Base-by-base conservation (phyloP, 768 basidiomycete genomes). In the Pluteus cervinus region DNA sequence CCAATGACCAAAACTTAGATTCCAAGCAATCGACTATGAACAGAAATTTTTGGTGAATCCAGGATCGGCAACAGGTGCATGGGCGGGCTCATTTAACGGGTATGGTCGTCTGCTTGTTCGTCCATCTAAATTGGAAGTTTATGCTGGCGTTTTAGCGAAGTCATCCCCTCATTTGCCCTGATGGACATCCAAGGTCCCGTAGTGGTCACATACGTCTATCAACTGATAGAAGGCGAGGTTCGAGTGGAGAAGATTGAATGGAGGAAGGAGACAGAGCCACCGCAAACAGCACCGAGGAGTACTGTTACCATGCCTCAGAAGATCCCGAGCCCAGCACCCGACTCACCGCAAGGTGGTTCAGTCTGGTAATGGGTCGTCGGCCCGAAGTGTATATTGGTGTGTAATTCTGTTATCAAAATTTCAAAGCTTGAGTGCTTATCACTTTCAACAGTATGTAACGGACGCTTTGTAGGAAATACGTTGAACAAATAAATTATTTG, bases 101-200 rank as follows among this genome's bases (percentile, higher is more conserved):
- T 84, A 50, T 37, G 72, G 60, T 14, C 14, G 15, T 21, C 29
- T 25, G 16, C 20, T 34, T 29, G 38, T 16, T 41, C 18, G 28
- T 30, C 33, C 12, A 22, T 22, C 40, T 51, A 2, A 39, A 46
- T 30, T 50, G n/a, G n/a, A n/a, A n/a, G n/a, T 40, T 32, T 41
- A 39, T 46, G 46, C 32, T 44, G n/a, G 22, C 14, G 3, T 26
- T 26, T 5, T 50, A 92, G 90, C 3, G 89, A 90, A 20, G 81
- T 86, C 2, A 90, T 76, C 2, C 94, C 96, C 1, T 92, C 90
- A 2, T 99, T 99, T 53, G 96, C 96, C 1, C 65, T 98, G 30
- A 90, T 99, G 85, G 96, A 98, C 56, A 83, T 99, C 24, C 96
- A 99, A 62, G 96, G 96, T 4, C 79, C 89, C 2, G 90, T 94